Evolutionary conservation across 192 early-diverging fungal genomes (phyloP), one percentile per base, ranked within the genome.

Genomic region (Thamnidium elegans): DNA sequence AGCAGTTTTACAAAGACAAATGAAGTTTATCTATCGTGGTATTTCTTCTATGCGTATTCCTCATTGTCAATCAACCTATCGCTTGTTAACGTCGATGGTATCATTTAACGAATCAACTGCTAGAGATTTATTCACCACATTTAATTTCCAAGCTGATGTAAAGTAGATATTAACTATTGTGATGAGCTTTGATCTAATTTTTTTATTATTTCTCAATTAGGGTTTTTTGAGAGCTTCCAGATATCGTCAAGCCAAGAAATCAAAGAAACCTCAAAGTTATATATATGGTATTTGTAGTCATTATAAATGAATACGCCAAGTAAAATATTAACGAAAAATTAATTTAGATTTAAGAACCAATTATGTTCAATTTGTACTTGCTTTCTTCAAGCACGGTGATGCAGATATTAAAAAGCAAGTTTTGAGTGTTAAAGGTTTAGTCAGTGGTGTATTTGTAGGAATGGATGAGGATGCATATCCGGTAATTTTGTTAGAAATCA

Each of bases 371-470:
- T 92, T 92, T 58, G 63, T 93, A n/a, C 70, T 91, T n/a, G 80
- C 86, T 20, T 94, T 94, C 62, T 77, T 94, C n/a, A 78, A 76
- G 48, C 77, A 80, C 23, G 89, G 89, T 7, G 88, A 92, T 73
- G 66, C 77, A 7, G 71, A 63, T 30, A 66, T 89, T n/a, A 94
- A 91, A 70, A 85, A 85, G 54, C 75, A 84, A 21, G 44, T 92
- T 13, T 61, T 94, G 43, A 88, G 89, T 68, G 78, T 82, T n/a
- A 91, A 91, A 47, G 84, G 91, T 62, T 66, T 90, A 23, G 62
- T 89, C 13, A 79, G 82, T 43, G 42, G 65, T n/a, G 81, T 93
- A 5, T 85, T 93, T 65, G 87, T 86, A 44, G 90, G 86, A 17
- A 55, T 90, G 9, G 62, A 63, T 13, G 80, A 86, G 10, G 92